Base-by-base conservation (phyloP, 2,329 filamentous ascomycete species). In the Albifimbria verrucaria region DNA sequence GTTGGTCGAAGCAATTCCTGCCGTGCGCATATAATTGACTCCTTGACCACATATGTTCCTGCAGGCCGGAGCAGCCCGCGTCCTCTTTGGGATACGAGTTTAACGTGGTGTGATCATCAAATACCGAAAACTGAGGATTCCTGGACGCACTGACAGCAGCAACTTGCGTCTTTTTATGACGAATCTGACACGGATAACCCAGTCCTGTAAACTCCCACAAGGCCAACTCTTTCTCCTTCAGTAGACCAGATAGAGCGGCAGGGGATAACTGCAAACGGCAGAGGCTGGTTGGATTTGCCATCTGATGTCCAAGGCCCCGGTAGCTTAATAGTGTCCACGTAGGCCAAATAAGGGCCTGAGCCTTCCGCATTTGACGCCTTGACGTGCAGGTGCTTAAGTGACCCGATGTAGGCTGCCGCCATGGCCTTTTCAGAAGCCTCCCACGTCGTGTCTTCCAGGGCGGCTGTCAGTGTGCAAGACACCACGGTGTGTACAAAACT, bases 211-310 rank as follows among this genome's bases (percentile, higher is more conserved):
- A 72, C 53, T n/a, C 63, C 68, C 43, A 75, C 60, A 24, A 65
- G 58, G 21, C 59, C 59, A 20, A 75, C 52, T 25, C 65, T 68
- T 50, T 70, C 60, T 24, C 67, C 68, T 15, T 50, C 43, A 12
- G 58, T 50, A 9, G 66, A 66, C 70, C 71, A 72, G 11, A 73
- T 60, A 6, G 71, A 72, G 50, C 57, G 60, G 50, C 72, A 74
- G n/a, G 72, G 72, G 20, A 74, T 58, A 6, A 65, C 50, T 3
- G 66, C 62, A 45, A 60, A 53, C 1, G 55, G 43, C 49, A 58
- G 17, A 22, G 42, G 20, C 46, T 44, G 10, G 48, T 26, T 28
- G 48, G 23, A 2, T 51, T 32, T 39, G 32, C 43, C 3, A 41
- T 41, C 11, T 53, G 51, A n/a, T 6, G 50, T 43, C 64, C 63